Evolutionary conservation across 352 stramenopile species (phyloP).

Genomic region (Pythium rhizo-oryzae): DNA sequence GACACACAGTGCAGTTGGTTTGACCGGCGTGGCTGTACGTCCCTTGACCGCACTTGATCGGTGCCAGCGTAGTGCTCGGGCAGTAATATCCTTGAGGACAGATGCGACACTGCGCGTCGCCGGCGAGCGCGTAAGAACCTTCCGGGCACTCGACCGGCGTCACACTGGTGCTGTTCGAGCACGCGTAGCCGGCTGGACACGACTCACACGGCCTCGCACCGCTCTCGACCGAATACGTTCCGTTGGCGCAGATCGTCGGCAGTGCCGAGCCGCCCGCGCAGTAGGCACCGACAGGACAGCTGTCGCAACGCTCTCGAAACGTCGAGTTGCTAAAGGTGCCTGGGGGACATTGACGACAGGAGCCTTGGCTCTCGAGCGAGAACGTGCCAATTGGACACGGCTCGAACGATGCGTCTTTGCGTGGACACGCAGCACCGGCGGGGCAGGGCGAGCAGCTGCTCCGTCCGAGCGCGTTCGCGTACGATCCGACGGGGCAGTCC

Average conservation of each 20-base stretch:
- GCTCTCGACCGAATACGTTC: slow-evolving; percentile 36
- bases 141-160: slow-evolving; percentile 23
- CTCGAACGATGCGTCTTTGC: slow-evolving; percentile 4
- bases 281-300: slow-evolving; percentile 54
- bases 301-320: slow-evolving; percentile 12
- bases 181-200: slow-evolving; percentile 48
- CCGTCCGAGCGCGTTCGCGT: slow-evolving; percentile 38
- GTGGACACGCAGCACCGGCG: slow-evolving; percentile 15
- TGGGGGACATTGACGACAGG: slow-evolving; percentile 36
- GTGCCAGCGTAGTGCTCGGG: slow-evolving; percentile 10
- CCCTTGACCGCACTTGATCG: slow-evolving; percentile 20
- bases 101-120: slow-evolving; percentile 39
- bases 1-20: slow-evolving; percentile 45
- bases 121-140: slow-evolving; percentile 48
- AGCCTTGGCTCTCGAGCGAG: slow-evolving; percentile 2
- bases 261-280: slow-evolving; percentile 37
- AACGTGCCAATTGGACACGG: slow-evolving; percentile 27
- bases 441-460: slow-evolving; percentile 35
- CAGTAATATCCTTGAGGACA: slow-evolving; percentile 45
- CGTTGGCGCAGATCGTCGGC: slow-evolving; percentile 37
- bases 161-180: slow-evolving; percentile 6
- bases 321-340: slow-evolving; percentile 39
- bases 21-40: slow-evolving; percentile 35
- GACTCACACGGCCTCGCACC: slow-evolving; percentile 35
- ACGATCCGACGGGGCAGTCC: slow-evolving; percentile 47